Evolutionary conservation across 2,329 filamentous ascomycete genomes (phyloP).

Genomic region (Chaetoscypha palmicola): DNA sequence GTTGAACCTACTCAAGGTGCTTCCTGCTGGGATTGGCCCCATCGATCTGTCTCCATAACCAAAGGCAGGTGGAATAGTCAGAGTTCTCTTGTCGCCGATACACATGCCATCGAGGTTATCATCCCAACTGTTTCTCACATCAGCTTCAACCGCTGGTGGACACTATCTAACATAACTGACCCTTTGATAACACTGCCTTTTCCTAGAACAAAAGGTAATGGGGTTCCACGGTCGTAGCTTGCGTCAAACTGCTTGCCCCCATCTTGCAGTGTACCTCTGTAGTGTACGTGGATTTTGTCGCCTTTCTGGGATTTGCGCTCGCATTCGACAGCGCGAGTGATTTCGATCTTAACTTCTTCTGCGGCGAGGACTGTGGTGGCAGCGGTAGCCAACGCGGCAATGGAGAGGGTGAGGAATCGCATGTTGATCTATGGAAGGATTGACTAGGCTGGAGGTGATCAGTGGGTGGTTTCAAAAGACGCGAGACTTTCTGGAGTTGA

Average conservation of each 20-base stretch:
- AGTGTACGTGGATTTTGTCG: conserved; percentile 81
- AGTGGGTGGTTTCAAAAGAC: conserved; percentile 1
- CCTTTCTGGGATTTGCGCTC: conserved; percentile 68
- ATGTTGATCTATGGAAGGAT: conserved; percentile 18
- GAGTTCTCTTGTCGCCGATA: conserved; percentile 81
- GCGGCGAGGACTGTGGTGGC: conserved; percentile 25
- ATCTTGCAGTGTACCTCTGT: conserved; percentile 69
- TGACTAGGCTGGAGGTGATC: background rate
- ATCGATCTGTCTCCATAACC: conserved; percentile 72
- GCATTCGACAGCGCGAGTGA: conserved; percentile 68
- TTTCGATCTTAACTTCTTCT: conserved; percentile 62
- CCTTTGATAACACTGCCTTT: conserved; percentile 82
- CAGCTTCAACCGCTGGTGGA: conserved; percentile 5
- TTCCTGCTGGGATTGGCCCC: conserved; percentile 76
- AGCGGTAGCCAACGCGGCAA: conserved; percentile 25
- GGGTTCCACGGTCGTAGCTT: conserved; percentile 68
- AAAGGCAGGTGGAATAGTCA: conserved; percentile 82
- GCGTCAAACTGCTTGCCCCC: conserved; percentile 79
- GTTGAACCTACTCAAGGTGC: conserved; percentile 59
- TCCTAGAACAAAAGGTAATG: conserved; percentile 75
- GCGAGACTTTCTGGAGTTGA: no score
- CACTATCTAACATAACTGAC: conserved; percentile 39
- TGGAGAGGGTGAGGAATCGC: conserved; percentile 28
- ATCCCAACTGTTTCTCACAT: conserved; percentile 62
- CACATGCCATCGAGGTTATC: conserved; percentile 89